Evolutionary conservation across 768 basidiomycete genomes (phyloP).

Genomic region (Coprinellus micaceus): DNA sequence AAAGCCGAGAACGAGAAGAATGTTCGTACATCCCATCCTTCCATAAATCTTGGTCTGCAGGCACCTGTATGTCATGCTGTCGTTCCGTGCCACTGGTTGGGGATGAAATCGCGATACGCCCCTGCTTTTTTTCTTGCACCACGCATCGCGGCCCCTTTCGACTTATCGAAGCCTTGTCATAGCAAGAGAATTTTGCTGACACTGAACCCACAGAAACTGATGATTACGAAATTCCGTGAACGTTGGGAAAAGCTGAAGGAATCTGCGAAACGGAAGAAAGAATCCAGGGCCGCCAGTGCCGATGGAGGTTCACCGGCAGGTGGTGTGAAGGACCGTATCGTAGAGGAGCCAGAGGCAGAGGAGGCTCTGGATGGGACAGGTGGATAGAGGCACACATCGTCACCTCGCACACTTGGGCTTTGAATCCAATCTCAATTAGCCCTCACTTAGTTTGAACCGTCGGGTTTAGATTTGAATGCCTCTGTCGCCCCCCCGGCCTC

Average conservation of each 20-base stretch:
- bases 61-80: no score
- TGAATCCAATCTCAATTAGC: neutral
- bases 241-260: slow-evolving; percentile 90
- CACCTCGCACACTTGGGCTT: neutral
- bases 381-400: slow-evolving; percentile 2
- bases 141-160: no score
- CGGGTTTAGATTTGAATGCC: no score
- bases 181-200: no score
- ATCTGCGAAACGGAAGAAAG: slow-evolving; percentile 81
- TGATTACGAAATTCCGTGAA: slow-evolving; percentile 80
- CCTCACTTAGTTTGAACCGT: no score
- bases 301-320: slow-evolving; percentile 40
- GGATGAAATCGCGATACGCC: no score
- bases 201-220: slow-evolving; percentile 75
- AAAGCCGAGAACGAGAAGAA: slow-evolving; percentile 80
- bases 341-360: slow-evolving; percentile 64
- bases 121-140: no score
- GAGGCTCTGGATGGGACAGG: slow-evolving; percentile 41
- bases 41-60: no score
- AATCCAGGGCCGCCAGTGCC: slow-evolving; percentile 58
- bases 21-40: no score
- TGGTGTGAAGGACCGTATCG: slow-evolving; percentile 62
- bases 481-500: no score
- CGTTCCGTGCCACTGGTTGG: no score
- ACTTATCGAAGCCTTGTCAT: no score